Evolutionary conservation across 2,329 filamentous ascomycete species (phyloP).

Genomic region (Colletotrichum camelliae): DNA sequence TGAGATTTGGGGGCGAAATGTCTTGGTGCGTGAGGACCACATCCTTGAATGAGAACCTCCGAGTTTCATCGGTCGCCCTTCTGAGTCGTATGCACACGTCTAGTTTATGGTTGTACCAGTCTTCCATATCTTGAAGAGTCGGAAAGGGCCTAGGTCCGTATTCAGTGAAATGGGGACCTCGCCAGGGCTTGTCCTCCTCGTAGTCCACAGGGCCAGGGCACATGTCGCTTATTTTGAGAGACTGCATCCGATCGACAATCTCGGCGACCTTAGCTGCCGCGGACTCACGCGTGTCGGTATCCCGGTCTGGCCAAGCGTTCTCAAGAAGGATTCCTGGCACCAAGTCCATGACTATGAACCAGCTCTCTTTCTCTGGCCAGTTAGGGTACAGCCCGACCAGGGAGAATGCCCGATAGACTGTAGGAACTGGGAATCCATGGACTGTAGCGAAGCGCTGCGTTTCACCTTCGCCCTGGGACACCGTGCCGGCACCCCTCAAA

Average conservation of each 20-base stretch:
- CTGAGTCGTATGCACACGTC: background rate
- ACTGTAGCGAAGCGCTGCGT: background rate
- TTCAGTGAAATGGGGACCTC: background rate
- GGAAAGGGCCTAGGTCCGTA: background rate
- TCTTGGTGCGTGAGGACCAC: background rate
- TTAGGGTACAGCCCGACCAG: background rate
- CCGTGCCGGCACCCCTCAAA: background rate
- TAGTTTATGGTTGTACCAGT: background rate
- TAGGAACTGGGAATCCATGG: background rate
- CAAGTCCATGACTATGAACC: background rate
- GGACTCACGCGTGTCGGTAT: fast-evolving
- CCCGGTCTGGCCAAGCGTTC: background rate
- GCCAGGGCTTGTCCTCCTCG: background rate
- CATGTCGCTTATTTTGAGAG: constrained; percentile 5
- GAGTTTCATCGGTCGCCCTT: fast-evolving
- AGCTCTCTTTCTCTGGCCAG: background rate
- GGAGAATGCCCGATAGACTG: background rate
- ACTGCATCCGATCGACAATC: background rate
- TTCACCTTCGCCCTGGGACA: background rate
- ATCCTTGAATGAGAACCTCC: background rate
- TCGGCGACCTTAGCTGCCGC: background rate
- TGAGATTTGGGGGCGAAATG: background rate
- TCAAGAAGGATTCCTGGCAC: background rate
- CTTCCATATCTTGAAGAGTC: background rate
- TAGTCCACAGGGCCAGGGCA: background rate